Evolutionary conservation across 108 stramenopile genomes (phyloP), one percentile per base, ranked within the genome.

Genomic region (Cyclotella cryptica): DNA sequence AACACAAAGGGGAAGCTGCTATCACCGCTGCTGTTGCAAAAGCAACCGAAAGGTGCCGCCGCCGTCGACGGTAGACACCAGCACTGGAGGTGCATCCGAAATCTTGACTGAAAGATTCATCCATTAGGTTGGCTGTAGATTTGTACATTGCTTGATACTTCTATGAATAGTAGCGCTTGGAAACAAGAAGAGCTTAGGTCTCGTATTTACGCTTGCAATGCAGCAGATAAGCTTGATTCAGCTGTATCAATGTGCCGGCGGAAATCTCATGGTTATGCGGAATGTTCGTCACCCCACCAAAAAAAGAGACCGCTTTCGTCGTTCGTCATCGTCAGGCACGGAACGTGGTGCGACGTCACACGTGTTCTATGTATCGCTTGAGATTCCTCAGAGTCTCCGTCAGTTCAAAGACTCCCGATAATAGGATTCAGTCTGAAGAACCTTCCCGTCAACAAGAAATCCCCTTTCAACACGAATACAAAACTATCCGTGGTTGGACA

Each of bases 31-130:
- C 60, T 30, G 60, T 61, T 10, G n/a, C 30, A 4, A 61, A 15
- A 15, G 60, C 60, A 17, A 30, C 60, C 15, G 60, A 61, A 35
- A 61, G 29, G 3, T 61, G 60, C 30, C 35, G 60, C 60, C 60
- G 60, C 15, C 60, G 29, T 2, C 30, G 60, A 1, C 60, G 29
- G 60, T 61, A 35, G 19, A 12, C 1, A 39, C 15, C 35, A 2
- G 60, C 2, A 61, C 29, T 13, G 18, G 60, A 29, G 10, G 14
- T 39, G 60, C 29, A 7, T 61, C 30, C 35, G 6, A 39, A 13
- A 13, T n/a, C 29, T 61, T 35, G 13, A 13, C 13, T 14, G 30
- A 35, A 14, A 17, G 60, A 61, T 14, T n/a, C 60, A 13, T 61
- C 35, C 60, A 61, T 3, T 61, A 35, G 30, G 2, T 55, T 55